Conservation (phyloP, 768 basidiomycete genomes). For the Pleurotus pulmonarius region DNA sequence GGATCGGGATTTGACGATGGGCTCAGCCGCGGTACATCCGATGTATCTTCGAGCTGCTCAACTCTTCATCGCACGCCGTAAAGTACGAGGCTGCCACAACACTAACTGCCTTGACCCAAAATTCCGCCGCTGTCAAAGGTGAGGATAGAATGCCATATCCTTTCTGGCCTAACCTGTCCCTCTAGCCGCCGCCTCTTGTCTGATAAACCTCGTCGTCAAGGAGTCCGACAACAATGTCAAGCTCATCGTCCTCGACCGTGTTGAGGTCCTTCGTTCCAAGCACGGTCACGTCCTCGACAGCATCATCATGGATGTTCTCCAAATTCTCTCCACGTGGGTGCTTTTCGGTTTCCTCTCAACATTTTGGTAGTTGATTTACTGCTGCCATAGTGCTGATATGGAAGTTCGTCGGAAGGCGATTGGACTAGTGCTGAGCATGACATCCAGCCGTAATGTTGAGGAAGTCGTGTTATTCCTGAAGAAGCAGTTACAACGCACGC, state of each 20-base stretch:
- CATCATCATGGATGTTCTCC: slow-evolving; percentile 93
- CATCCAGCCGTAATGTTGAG: slow-evolving; percentile 91
- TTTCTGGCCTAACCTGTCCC: slow-evolving; percentile 4
- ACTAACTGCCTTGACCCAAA: slow-evolving; percentile 90
- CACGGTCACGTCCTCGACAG: slow-evolving; percentile 88
- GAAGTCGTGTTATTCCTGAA: slow-evolving; percentile 96
- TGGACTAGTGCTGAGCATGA: slow-evolving; percentile 86
- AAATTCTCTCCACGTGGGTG: slow-evolving; percentile 73
- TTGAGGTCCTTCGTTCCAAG: slow-evolving; percentile 76
- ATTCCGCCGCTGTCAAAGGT: slow-evolving; percentile 96
- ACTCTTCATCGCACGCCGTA: slow-evolving; percentile 86
- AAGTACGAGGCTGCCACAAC: slow-evolving; percentile 98
- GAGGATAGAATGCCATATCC: background rate
- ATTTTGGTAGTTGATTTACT: slow-evolving; percentile 1
- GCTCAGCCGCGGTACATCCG: slow-evolving; percentile 87
- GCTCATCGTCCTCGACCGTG: slow-evolving; percentile 90
- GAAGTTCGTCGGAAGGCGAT: slow-evolving; percentile 95
- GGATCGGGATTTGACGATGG: background rate
- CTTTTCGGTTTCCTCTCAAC: background rate
- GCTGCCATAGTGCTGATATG: slow-evolving; percentile 75
- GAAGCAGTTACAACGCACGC: slow-evolving; percentile 93
- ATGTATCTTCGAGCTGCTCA: slow-evolving; percentile 88
- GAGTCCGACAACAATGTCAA: slow-evolving; percentile 99
- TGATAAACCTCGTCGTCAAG: slow-evolving; percentile 87
- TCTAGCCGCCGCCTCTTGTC: slow-evolving; percentile 81